A percentile compares a stretch with the other conserved stretches of the same genome.
These are phyloP conservation scores for Delonix regia DNA, from an alignment of 306 rosid genomes.

Conservation along the genomic window DNA sequence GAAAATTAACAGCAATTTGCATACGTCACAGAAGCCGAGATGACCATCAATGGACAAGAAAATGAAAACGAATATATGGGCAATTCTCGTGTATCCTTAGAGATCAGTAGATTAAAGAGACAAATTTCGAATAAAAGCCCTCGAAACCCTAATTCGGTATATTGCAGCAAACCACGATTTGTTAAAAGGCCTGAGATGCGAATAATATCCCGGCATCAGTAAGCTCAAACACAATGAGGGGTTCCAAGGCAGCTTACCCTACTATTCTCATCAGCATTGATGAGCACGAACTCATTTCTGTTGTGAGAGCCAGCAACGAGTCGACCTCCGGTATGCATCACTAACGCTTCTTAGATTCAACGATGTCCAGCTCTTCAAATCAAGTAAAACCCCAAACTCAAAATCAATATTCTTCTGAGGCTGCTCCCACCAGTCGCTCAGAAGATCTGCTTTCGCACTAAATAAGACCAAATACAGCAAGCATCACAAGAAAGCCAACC, in stretches of 20 bases:
- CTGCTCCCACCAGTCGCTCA: constrained; percentile 29
- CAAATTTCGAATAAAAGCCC: constrained; percentile 1
- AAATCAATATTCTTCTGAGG: constrained; percentile 39
- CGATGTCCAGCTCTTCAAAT: constrained; percentile 30
- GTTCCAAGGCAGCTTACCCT: constrained; percentile 47
- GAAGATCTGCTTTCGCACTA: constrained; percentile 43
- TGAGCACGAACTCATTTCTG: constrained; percentile 77
- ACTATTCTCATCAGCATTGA: constrained; percentile 75
- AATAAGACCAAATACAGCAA: constrained; percentile 2
- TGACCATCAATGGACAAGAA: constrained; percentile 14
- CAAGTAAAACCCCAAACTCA: constrained; percentile 24
- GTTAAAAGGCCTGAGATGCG: background rate
- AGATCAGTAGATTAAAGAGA: constrained; percentile 24
- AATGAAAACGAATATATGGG: constrained; percentile 4
- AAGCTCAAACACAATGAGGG: background rate
- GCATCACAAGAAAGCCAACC: constrained; percentile 40
- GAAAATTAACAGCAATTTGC: constrained; percentile 9
- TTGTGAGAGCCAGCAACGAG: constrained; percentile 89
- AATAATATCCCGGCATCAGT: background rate
- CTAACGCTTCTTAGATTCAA: constrained; percentile 22
- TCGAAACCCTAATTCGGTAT: constrained; percentile 3
- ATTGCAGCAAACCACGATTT: constrained; percentile 21
- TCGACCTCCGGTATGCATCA: constrained; percentile 72
- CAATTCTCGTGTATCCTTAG: background rate
- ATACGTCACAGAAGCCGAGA: background rate